These are phyloP conservation scores for Cucurbita maxima DNA, from an alignment of 306 rosid genomes.

Conservation along the genomic window DNA sequence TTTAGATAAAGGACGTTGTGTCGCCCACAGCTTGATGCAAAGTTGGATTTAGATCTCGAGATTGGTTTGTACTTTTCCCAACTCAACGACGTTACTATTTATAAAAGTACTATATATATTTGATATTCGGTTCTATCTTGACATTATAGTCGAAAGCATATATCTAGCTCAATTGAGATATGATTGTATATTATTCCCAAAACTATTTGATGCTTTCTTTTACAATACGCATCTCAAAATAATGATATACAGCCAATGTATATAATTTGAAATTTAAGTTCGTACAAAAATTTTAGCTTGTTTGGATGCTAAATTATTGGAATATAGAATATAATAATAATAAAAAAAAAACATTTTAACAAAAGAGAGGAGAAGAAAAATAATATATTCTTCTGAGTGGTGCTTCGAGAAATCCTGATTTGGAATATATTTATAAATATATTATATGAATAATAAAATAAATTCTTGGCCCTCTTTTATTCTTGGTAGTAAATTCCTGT, in stretches of 20 bases:
- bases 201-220: not conserved
- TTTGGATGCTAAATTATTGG: not conserved
- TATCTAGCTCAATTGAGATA: not conserved
- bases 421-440: not conserved
- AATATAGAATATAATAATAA: not conserved
- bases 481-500: not conserved
- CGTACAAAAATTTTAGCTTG: not conserved
- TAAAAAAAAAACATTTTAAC: not conserved
- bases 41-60: too few relatives aligned
- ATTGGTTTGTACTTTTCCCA: not conserved
- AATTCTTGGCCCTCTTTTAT: not conserved
- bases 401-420: not conserved
- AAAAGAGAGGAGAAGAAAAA: not conserved
- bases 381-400: not conserved
- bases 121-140: not conserved
- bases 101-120: not conserved
- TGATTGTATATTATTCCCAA: not conserved
- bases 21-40: too few relatives aligned
- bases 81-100: not conserved
- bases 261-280: not conserved
- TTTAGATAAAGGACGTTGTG: too few relatives aligned
- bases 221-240: conserved; percentile 2
- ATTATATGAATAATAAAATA: not conserved
- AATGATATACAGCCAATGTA: conserved; percentile 2
- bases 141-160: not conserved